Base-by-base conservation (phyloP, 805 yeast species). In the Debaryomyces prosopidis region DNA sequence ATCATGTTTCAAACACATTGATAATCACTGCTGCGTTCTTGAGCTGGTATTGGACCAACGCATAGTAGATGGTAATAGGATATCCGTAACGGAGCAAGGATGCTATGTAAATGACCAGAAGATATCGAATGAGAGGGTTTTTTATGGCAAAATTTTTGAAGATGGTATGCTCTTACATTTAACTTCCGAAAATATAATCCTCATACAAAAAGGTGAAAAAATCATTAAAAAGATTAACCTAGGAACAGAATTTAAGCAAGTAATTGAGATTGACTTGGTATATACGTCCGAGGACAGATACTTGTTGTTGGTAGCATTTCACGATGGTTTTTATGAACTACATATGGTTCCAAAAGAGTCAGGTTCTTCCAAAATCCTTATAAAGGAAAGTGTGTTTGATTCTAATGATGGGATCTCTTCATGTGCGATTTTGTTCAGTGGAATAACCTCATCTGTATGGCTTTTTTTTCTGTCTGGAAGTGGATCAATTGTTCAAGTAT, bases 241-340 rank as follows among this genome's bases (percentile, higher is more conserved):
- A 18, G 30, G n/a, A 14, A 8, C n/a, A 3, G 52, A 51, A 14
- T 12, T n/a, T 11, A 30, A 14, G 3, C 33, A 14, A 38, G 45
- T 49, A 1, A 45, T 52, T n/a, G 49, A 42, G 23, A 39, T 46
- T 28, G 54, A 52, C 27, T n/a, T 52, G 10, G 20, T 50, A 2
- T 40, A 43, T 5, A 26, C 45, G 2, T 32, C 14, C 16, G 18
- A 43, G n/a, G 38, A 37, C 23, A 36, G 35, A 23, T 49, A 28
- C 27, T 26, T 51, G 7, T 10, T 51, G 10, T 41, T 57, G 17
- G 36, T 53, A 2, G 19, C 49, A 6, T 54, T 46, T 40, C 53
- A 58, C 57, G 45, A 54, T 45, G 59, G 58, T 5, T 33, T 39
- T 11, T 49, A 37, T 30, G 39, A 38, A 15, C 33, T 57, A 30